These are phyloP conservation scores for Prunus yedoensis DNA, from an alignment of 331 rosid genomes.

Conservation along the genomic window DNA sequence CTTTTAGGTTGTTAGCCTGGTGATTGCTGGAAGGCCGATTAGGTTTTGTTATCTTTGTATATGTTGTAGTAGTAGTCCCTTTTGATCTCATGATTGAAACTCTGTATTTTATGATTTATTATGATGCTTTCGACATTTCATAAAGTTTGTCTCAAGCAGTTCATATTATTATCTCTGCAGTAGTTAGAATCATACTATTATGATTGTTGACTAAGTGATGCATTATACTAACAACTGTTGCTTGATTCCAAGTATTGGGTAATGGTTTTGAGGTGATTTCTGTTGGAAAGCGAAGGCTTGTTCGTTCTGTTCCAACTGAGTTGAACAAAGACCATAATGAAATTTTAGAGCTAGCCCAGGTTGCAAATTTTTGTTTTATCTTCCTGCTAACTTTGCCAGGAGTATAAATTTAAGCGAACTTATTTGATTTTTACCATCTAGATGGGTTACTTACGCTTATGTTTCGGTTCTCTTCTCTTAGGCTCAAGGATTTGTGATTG, in stretches of 20 bases:
- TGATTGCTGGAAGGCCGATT: neutral
- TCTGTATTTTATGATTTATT: neutral
- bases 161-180: neutral
- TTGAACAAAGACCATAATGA: no score
- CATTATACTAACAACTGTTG: constrained; percentile 9
- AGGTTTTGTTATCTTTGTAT: neutral
- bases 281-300: constrained; percentile 90
- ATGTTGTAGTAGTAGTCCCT: no score
- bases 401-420: no score
- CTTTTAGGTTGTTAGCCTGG: neutral
- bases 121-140: neutral
- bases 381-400: no score
- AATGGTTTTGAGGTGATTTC: constrained; percentile 94
- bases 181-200: neutral
- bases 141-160: neutral
- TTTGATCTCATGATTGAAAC: neutral
- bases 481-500: no score
- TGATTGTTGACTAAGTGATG: constrained; percentile 15
- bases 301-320: no score
- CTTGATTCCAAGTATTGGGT: constrained; percentile 70
- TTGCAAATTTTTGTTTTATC: no score
- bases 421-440: no score
- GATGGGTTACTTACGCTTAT: no score
- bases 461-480: no score
- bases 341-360: no score